Conservation (phyloP, 768 basidiomycete genomes). For the Psilocybe azurescens region DNA sequence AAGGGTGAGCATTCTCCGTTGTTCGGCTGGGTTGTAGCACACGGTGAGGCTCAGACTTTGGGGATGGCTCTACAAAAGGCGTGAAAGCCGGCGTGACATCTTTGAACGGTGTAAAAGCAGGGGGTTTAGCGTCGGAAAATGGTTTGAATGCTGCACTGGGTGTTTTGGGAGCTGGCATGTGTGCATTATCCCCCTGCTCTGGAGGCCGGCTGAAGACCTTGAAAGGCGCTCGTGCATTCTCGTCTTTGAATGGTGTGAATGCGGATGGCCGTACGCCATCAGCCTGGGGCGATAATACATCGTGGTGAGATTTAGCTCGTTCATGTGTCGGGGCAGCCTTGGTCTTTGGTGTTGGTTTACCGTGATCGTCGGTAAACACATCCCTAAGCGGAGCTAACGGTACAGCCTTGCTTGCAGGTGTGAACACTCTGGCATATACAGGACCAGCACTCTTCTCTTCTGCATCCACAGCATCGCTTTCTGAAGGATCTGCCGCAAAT, state of each 20-base stretch:
- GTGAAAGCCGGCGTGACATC: slow-evolving; percentile 32
- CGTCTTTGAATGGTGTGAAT: slow-evolving; percentile 48
- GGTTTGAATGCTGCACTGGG: slow-evolving; percentile 45
- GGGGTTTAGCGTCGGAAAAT: slow-evolving; percentile 39
- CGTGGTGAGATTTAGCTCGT: slow-evolving; percentile 49
- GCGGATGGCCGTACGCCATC: slow-evolving; percentile 30
- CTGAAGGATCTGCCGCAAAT: slow-evolving; percentile 34
- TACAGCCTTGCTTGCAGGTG: slow-evolving; percentile 52
- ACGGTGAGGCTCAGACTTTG: slow-evolving; percentile 24
- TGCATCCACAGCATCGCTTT: slow-evolving; percentile 27
- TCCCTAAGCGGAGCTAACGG: slow-evolving; percentile 47
- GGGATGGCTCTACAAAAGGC: slow-evolving; percentile 35
- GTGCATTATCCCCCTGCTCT: slow-evolving; percentile 42
- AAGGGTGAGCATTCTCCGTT: slow-evolving; percentile 22
- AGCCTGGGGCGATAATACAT: slow-evolving; percentile 25
- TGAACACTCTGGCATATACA: slow-evolving; percentile 70
- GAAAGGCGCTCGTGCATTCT: slow-evolving; percentile 54
- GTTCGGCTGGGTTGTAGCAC: slow-evolving; percentile 17
- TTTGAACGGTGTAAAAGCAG: slow-evolving; percentile 44
- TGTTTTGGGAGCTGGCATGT: slow-evolving; percentile 53
- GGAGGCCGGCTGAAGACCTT: slow-evolving; percentile 82
- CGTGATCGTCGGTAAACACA: slow-evolving; percentile 49
- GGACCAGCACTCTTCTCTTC: slow-evolving; percentile 44
- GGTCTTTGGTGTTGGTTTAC: slow-evolving; percentile 43
- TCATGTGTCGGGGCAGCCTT: slow-evolving; percentile 40